A percentile compares a stretch with the other conserved stretches of the same genome.
Conservation (phyloP, 345 rosid species). For the Brassica napus region Da-Ae NC_063434.1:8305001-8305500, state of each 20-base stretch:
- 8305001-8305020: constrained; percentile 17
- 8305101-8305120: constrained; percentile 19
- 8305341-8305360: neutral
- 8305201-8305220: neutral
- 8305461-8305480: too few relatives aligned
- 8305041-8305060: neutral
- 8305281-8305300: neutral
- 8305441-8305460: too few relatives aligned
- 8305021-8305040: constrained; percentile 31
- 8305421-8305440: too few relatives aligned
- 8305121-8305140: constrained; percentile 14
- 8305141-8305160: neutral
- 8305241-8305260: neutral
- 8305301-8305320: neutral
- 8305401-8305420: too few relatives aligned
- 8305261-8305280: neutral
- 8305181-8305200: neutral
- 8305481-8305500: too few relatives aligned
- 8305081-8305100: constrained; percentile 21
- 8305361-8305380: neutral
- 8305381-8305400: too few relatives aligned
- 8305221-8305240: neutral
- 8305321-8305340: neutral
- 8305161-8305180: constrained; percentile 13
- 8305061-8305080: constrained; percentile 17